Evolutionary conservation across 1,139 yeast species (phyloP).

Genomic region (Pichia sp.): DNA sequence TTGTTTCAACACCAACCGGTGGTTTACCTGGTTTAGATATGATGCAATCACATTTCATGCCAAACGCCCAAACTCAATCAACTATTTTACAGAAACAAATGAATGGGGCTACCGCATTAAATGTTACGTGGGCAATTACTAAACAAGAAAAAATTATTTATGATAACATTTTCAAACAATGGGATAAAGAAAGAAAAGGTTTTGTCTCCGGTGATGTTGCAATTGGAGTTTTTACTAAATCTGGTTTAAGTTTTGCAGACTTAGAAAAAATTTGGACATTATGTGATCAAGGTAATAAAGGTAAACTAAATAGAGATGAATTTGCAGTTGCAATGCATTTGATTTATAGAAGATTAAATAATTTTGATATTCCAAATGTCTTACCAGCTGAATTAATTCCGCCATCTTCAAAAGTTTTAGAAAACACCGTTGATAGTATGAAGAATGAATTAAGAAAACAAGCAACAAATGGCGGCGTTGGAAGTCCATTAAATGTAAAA

Average conservation of each 20-base stretch:
- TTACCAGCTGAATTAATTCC: constrained; percentile 72
- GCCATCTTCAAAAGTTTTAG: constrained; percentile 64
- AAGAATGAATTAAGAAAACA: constrained; percentile 38
- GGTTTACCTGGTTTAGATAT: constrained; percentile 73
- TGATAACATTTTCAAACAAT: constrained; percentile 81
- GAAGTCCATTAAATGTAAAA: constrained; percentile 12
- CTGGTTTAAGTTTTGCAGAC: constrained; percentile 80
- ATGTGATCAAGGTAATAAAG: constrained; percentile 63
- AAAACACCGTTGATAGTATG: constrained; percentile 44
- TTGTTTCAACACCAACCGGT: constrained; percentile 64
- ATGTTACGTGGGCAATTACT: constrained; percentile 68
- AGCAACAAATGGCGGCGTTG: constrained; percentile 19
- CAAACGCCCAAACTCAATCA: constrained; percentile 39
- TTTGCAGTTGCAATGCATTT: constrained; percentile 82
- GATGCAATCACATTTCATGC: constrained; percentile 72
- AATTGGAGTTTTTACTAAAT: constrained; percentile 79
- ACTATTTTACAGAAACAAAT: constrained; percentile 42
- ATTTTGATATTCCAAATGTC: constrained; percentile 63
- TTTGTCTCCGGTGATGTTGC: constrained; percentile 75
- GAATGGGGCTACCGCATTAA: constrained; percentile 46
- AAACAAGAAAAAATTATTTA: constrained; percentile 82
- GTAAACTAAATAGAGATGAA: constrained; percentile 69
- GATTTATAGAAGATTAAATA: constrained; percentile 68
- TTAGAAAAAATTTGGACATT: constrained; percentile 87
- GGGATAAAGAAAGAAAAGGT: constrained; percentile 71